Percentiles rank a stretch among this genome's conserved stretches.
Evolutionary conservation across 2,329 filamentous ascomycete species (phyloP).

Genomic region (Aspergillus texensis): DNA sequence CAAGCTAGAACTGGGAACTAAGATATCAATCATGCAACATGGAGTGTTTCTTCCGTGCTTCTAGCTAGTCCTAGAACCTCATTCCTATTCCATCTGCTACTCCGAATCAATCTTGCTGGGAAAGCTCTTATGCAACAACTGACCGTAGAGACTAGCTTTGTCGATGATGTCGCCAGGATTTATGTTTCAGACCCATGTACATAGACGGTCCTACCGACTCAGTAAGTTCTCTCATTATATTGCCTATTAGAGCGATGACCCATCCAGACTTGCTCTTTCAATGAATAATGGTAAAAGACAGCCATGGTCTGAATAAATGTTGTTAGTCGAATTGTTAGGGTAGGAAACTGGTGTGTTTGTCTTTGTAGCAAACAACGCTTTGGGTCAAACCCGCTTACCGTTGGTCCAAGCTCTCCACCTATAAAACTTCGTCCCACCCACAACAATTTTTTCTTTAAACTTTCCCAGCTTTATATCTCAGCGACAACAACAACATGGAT

Average conservation of each 20-base stretch:
- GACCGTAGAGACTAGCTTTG: neutral
- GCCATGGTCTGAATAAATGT: too few relatives aligned
- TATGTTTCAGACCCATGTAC: neutral
- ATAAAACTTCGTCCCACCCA: constrained; percentile 24
- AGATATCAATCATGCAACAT: neutral
- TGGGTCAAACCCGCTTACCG: constrained; percentile 17
- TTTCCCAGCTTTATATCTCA: constrained; percentile 20
- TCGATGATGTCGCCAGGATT: neutral
- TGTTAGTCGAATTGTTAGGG: neutral
- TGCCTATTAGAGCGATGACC: neutral
- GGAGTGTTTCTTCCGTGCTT: neutral
- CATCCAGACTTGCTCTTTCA: neutral
- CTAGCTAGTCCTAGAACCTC: neutral
- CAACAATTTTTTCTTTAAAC: constrained; percentile 25
- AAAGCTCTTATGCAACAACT: neutral
- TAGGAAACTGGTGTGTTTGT: constrained; percentile 13
- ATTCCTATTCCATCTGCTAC: neutral
- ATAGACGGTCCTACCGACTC: neutral
- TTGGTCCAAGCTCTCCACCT: constrained; percentile 13
- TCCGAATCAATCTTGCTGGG: neutral
- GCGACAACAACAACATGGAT: constrained; percentile 8
- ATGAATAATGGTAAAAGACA: neutral
- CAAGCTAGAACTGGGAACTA: neutral
- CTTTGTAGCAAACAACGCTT: constrained; percentile 22
- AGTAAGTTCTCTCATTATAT: neutral